Conservation (phyloP, 2,329 filamentous ascomycete species). For the Chaetomiaceae sp. region DNA sequence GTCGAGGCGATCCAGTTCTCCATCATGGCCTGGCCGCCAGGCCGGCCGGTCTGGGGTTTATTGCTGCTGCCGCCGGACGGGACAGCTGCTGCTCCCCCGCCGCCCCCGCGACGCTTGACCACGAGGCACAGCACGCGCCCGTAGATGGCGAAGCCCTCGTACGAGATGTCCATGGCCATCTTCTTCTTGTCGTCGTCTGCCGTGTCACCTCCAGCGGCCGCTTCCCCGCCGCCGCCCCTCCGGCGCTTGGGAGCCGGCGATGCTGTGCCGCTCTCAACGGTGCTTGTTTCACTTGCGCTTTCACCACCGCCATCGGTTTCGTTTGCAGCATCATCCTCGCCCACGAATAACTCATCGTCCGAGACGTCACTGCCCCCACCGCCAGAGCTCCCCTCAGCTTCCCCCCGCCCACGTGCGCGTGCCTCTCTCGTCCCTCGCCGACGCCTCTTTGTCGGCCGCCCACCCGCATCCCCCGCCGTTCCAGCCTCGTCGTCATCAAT, state of each 20-base stretch:
- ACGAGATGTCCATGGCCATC: constrained; percentile 73
- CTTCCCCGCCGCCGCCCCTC: constrained; percentile 40
- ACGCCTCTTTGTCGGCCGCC: constrained; percentile 25
- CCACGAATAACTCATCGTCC: constrained; percentile 24
- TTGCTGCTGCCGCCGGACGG: constrained; percentile 3
- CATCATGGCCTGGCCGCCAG: constrained; percentile 63
- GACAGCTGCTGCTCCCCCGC: constrained; percentile 19
- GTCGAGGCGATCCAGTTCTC: constrained; percentile 80
- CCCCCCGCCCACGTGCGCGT: constrained; percentile 25
- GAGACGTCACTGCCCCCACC: constrained; percentile 17
- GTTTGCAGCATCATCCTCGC: constrained; percentile 4
- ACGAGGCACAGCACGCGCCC: constrained; percentile 88
- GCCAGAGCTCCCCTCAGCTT: constrained; percentile 11
- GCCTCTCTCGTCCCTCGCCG: constrained; percentile 26
- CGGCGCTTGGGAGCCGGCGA: constrained; percentile 36
- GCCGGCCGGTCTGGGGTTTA: constrained; percentile 19
- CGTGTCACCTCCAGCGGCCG: constrained; percentile 23
- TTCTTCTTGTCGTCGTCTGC: constrained; percentile 79
- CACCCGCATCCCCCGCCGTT: constrained; percentile 26
- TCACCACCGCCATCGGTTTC: not conserved
- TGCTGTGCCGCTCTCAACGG: too few relatives aligned
- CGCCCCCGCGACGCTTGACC: constrained; percentile 59
- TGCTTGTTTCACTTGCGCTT: too few relatives aligned
- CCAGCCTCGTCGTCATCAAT: constrained; percentile 28
- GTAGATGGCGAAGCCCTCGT: constrained; percentile 95